Base-by-base conservation (phyloP, 1,284 basidiomycete genomes). In the Microstroma glucosiphilum region DNA sequence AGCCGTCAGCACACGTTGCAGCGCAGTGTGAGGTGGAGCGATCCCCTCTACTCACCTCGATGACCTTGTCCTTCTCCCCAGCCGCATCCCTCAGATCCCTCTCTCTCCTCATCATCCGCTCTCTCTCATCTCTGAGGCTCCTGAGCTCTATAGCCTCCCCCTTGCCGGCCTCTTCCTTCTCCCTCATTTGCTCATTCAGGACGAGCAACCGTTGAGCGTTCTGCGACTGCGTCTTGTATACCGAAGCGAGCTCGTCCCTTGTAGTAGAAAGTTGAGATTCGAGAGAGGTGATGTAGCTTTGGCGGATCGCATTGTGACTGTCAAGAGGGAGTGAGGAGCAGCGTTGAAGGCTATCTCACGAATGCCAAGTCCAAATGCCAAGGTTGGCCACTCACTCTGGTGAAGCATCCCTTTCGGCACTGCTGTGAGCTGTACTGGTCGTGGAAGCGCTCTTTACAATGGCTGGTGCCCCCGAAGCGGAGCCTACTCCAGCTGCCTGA, bases 141-240 rank as follows among this genome's bases (percentile, higher is more conserved):
- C 89, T 82, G 40, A 90, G 81, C 69, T 85, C 86, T 76, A 96
- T 92, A 1, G 87, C 83, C 67, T 90, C 89, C 56, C 87, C 82
- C 60, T 90, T 84, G 4, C 87, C 85, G 30, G 87, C 74, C 66
- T 92, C 89, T 78, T 97, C 93, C 78, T 91, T 88, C 79, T 94
- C 92, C 54, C 92, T 86, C 8, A 97, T 83, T 0, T 90, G 89
- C 80, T 98, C 94, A 67, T 91, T 94, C 87, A 97, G 90, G 7
- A 89, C 85, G 15, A 98, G 84, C 13, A 94, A 83, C 46, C 91
- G 85, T 78, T 96, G 93, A 1, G 92, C 91, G 79, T 96, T 96
- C 81, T 94, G 91, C 0, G 90, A 90, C 77, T 97, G 93, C 0
- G 91, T 91, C 80, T 96, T 94, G 84, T 98, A 98, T 1, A 96